Evolutionary conservation across 2,329 filamentous ascomycete species (phyloP), one percentile per base, ranked within the genome.

Genomic region (Hypoxylon sp.): DNA sequence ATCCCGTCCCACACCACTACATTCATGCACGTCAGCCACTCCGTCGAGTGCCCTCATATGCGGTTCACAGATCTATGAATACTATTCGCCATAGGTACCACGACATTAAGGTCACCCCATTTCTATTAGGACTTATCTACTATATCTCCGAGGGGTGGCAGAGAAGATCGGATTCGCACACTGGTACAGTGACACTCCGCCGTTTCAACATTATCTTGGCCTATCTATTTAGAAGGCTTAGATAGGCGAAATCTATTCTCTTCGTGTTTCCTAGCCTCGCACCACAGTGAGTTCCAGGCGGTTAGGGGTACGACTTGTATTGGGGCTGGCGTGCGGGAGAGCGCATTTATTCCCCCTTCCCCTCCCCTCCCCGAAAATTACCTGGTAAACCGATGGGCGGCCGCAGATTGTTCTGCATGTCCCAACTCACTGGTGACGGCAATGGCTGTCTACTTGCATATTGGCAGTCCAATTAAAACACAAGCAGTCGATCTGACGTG

Each of bases 391-490:
- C 9, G 38, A 31, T 42, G n/a, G 27, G 38, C 17, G 38, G 9
- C 19, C 15, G 16, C 9, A 12, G n/a, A 8, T 32, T 32, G n/a
- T 41, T 15, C 25, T 32, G 38, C 38, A 32, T 19, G 16, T 32
- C 27, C 38, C 27, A 42, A 25, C 15, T 19, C 17, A 32, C 23
- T 32, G 38, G 38, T 42, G 32, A 31, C 38, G 38, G 38, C 19
- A 31, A 8, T 17, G 5, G n/a, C n/a, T n/a, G n/a, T n/a, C n/a
- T 30, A 26, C 7, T 12, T 19, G 26, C 29, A 20, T 19, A 17
- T 19, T 8, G 12, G 12, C 9, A 9, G n/a, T 29, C 27, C 32
- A 42, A 32, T 11, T 21, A 23, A 9, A 9, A 17, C n/a, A 19
- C 1, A 7, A n/a, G 26, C 5, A 38, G 38, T 21, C 38, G 27